Base-by-base conservation (phyloP, 2,329 filamentous ascomycete genomes). In the Neofusicoccum kwambonambiense region DNA sequence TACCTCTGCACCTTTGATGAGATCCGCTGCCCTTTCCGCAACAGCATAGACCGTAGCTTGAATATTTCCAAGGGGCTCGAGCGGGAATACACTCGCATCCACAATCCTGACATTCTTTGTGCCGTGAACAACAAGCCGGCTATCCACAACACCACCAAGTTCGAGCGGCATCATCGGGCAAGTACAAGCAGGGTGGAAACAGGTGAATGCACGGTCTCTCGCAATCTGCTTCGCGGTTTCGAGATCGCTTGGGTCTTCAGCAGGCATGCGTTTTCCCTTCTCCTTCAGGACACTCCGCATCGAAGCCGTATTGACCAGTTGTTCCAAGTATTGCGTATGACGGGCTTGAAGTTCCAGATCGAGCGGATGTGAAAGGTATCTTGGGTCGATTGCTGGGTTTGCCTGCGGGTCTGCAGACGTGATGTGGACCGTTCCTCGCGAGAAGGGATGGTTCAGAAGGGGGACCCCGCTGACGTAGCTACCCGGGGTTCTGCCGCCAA, bases 301-400 rank as follows among this genome's bases (percentile, higher is more conserved):
- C 1, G 78, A 75, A 19, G 70, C 66, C 0, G 76, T 72, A 7
- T 70, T 62, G 2, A 72, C 71, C 27, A 80, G 69, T 3, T 66
- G 74, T 1, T 79, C 74, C 5, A 77, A 67, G 63, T 73, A 77
- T 11, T 72, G 72, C 4, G 73, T 67, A 44, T 76, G 73, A 6
- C 75, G 72, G 1, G 76, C 74, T 0, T 77, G 72, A 11, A 82
- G 62, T 44, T 80, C 75, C 8, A 79, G 65, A 65, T 82, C 80
- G 9, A 79, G 65, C 0, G 79, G 77, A 62, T 82, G 76, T 8
- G 74, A 73, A 19, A 82, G 70, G 31, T 79, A 80, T 8, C 72
- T 71, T 2, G 79, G 78, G 61, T 81, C 71, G 67, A 82, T 78
- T 15, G 44, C 56, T 0, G 81, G 80, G 7, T n/a, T n/a, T 2